Evolutionary conservation across 2,329 filamentous ascomycete species (phyloP).

Genomic region (Verticillium tricorpus): DNA sequence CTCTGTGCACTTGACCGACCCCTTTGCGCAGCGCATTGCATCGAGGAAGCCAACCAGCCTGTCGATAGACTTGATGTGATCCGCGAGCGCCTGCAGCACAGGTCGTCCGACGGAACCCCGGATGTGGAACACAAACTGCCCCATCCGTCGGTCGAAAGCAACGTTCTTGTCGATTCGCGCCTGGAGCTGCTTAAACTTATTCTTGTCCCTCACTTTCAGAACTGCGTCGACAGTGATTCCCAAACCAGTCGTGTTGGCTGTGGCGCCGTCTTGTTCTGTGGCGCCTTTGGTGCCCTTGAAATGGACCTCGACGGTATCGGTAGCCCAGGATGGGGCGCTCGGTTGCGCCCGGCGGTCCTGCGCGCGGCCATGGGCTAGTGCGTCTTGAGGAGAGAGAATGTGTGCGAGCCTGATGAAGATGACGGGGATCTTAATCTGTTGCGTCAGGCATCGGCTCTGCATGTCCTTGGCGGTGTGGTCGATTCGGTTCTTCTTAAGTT

Average conservation of each 20-base stretch:
- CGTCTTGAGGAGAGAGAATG: slow-evolving; percentile 15
- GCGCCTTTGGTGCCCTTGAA: slow-evolving; percentile 36
- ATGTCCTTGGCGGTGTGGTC: slow-evolving; percentile 29
- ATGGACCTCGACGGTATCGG: slow-evolving; percentile 53
- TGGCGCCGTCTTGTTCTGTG: not conserved
- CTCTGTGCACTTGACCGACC: slow-evolving; percentile 51
- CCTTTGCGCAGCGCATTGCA: slow-evolving; percentile 53
- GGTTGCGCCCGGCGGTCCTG: slow-evolving; percentile 12
- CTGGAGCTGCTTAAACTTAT: slow-evolving; percentile 51
- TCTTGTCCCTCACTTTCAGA: slow-evolving; percentile 48
- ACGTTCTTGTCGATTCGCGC: slow-evolving; percentile 57
- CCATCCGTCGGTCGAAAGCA: slow-evolving; percentile 52
- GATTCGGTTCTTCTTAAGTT: slow-evolving; percentile 40
- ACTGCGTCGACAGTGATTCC: slow-evolving; percentile 36
- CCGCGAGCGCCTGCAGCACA: slow-evolving; percentile 53
- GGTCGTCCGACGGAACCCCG: slow-evolving; percentile 54
- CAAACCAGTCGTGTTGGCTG: slow-evolving; percentile 3
- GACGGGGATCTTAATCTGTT: slow-evolving; percentile 41
- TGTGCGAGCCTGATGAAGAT: slow-evolving; percentile 46
- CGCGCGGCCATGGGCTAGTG: not conserved
- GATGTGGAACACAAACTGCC: slow-evolving; percentile 60
- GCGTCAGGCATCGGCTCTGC: slow-evolving; percentile 32
- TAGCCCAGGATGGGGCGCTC: slow-evolving; percentile 43
- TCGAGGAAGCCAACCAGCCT: slow-evolving; percentile 67
- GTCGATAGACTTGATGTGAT: slow-evolving; percentile 62